Percentiles rank a stretch among this genome's conserved stretches.
Conservation (phyloP, 1,139 yeast genomes). For the Arxiozyma bovina region DNA sequence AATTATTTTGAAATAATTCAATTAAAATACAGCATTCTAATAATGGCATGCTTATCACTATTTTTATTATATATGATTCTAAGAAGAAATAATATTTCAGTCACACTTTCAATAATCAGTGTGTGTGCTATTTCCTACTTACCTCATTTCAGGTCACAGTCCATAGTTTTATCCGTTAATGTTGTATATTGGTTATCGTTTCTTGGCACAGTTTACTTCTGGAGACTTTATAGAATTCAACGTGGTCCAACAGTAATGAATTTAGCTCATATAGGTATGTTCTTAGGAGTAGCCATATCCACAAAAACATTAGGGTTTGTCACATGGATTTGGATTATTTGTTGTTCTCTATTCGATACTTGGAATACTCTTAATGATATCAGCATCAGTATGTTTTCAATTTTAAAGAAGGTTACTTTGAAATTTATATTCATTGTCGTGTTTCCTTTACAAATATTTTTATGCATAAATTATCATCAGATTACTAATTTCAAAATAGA, state of each 20-base stretch:
- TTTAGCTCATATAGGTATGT: conserved; percentile 47
- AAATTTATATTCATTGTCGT: conserved; percentile 35
- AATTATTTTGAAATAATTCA: conserved; percentile 34
- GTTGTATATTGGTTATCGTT: conserved; percentile 43
- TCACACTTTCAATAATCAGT: conserved; percentile 34
- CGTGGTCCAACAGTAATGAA: conserved; percentile 31
- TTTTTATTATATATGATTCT: conserved; percentile 42
- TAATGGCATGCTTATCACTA: conserved; percentile 41
- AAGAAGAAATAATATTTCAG: conserved; percentile 42
- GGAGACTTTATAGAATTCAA: conserved; percentile 35
- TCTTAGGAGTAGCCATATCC: conserved; percentile 45
- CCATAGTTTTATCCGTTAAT: conserved; percentile 44
- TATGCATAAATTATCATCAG: conserved; percentile 43
- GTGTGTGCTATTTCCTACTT: conserved; percentile 40
- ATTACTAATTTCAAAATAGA: conserved; percentile 38
- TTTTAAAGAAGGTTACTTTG: conserved; percentile 32
- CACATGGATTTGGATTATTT: conserved; percentile 44
- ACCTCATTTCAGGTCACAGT: conserved; percentile 44
- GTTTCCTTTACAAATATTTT: conserved; percentile 45
- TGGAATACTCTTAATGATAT: conserved; percentile 58
- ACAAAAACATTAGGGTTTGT: conserved; percentile 48
- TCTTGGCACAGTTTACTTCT: conserved; percentile 37
- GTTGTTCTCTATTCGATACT: conserved; percentile 36
- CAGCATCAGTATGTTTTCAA: conserved; percentile 30
- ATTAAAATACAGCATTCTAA: conserved; percentile 48